Evolutionary conservation across 139 green algal species (phyloP), one percentile per base, ranked within the genome.

Genomic region (Gonium pectorale): DNA sequence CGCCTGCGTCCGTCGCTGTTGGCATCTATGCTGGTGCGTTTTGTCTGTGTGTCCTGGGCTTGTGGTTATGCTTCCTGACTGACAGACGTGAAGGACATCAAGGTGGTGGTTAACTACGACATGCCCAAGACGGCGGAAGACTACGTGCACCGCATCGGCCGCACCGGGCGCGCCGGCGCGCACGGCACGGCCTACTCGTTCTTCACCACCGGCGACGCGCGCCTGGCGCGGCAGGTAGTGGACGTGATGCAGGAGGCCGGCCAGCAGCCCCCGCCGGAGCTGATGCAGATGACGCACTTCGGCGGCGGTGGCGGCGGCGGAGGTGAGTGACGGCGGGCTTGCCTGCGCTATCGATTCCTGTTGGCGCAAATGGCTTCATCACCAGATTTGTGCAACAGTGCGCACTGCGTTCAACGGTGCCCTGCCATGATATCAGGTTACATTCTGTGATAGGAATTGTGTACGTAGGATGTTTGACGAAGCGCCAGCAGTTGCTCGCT

Each of bases 61-160:
- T 64, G 13, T 31, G 22, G 54, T 5, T 5, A 33, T 62, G 49
- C 67, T 74, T 83, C 37, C 29, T 79, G 69, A 59, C 56, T 22
- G 81, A 78, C 92, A 98, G 96, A 98, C 88, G 94, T 98, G 40
- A 98, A 98, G 87, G 95, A 98, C 85, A 95, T 98, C 87, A 97
- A 97, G 90, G 75, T 93, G 5, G 95, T 98, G 37, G 87, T 97
- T 63, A 98, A 98, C 89, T 98, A 96, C 86, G 95, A 97, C 85
- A 96, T 98, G 93, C 95, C 95, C 40, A 90, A 88, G 59, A 94
- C 93, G 31, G 92, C 93, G 0, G 97, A 99, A 88, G 97, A 99
- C 87, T 99, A 99, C 82, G 95, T 90, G 54, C 96, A 99, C 87
- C 90, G 96, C 29, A 89, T 99, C 66, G 96, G 97, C 17, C 92